phyloP scores from a whole-genome alignment of 2,329 filamentous ascomycete species.

The Aspergillus unguis region DNA sequence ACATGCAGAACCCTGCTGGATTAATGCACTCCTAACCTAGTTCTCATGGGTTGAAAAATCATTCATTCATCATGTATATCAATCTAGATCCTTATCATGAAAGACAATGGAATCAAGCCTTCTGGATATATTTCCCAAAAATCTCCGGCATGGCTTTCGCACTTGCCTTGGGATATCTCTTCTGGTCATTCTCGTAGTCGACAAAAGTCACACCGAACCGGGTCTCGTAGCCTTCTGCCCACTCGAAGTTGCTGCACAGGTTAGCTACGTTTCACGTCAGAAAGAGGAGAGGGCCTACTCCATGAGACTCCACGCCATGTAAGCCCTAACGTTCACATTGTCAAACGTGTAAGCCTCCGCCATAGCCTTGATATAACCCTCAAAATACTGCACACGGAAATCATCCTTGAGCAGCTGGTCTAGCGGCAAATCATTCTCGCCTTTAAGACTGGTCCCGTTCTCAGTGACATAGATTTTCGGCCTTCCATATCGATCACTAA shows the following conservation, averaged over 20 bases:
- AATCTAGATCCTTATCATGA: background rate
- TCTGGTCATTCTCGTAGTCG: conserved; percentile 76
- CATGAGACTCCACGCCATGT: conserved; percentile 84
- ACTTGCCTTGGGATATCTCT: conserved; percentile 79
- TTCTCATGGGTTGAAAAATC: background rate
- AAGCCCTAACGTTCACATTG: conserved; percentile 73
- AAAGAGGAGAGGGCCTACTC: conserved; percentile 50
- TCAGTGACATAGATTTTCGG: conserved; percentile 85
- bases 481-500: conserved; percentile 70
- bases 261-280: conserved; percentile 7
- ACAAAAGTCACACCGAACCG: conserved; percentile 81
- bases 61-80: background rate
- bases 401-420: conserved; percentile 75
- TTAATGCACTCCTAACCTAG: background rate
- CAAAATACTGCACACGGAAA: conserved; percentile 76
- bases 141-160: conserved; percentile 67
- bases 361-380: conserved; percentile 72
- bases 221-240: conserved; percentile 87
- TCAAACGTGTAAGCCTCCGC: conserved; percentile 68
- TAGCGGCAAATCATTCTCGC: conserved; percentile 70
- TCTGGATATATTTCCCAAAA: conserved; percentile 68
- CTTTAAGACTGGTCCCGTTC: conserved; percentile 80
- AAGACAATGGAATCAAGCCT: conserved; percentile 39
- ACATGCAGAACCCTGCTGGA: too few relatives aligned
- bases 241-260: conserved; percentile 69